Conservation (phyloP, 2,329 filamentous ascomycete genomes). For the Sarocladium strictum region DNA sequence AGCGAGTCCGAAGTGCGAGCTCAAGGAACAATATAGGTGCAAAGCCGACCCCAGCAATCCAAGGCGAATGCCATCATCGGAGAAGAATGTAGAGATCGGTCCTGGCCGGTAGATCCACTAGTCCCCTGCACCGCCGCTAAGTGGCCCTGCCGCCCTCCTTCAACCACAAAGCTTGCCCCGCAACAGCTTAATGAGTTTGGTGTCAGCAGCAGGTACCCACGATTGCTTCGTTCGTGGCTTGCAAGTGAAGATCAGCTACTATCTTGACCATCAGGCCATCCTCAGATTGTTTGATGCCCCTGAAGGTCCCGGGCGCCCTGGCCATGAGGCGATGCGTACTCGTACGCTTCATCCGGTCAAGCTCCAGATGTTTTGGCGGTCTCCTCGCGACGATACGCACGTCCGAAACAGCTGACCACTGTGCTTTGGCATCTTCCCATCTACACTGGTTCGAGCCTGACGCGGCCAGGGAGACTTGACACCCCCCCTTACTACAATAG, state of each 20-base stretch:
- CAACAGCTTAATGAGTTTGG: background rate
- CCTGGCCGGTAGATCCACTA: background rate
- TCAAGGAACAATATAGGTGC: background rate
- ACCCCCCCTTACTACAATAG: conserved; percentile 1
- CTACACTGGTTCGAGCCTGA: background rate
- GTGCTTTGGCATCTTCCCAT: background rate
- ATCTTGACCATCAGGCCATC: conserved; percentile 6
- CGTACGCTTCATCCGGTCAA: background rate
- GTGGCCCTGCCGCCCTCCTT: conserved; percentile 2
- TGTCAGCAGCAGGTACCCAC: background rate
- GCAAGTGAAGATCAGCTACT: background rate
- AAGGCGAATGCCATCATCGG: conserved; percentile 1
- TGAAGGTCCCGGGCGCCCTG: background rate
- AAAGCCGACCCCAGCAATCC: background rate
- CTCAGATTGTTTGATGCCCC: background rate
- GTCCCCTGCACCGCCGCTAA: conserved; percentile 1
- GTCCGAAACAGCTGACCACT: background rate
- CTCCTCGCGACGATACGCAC: background rate
- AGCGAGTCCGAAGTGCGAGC: background rate
- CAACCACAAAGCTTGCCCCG: background rate
- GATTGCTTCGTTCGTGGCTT: conserved; percentile 9
- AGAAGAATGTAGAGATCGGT: conserved; percentile 2
- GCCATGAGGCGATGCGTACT: background rate
- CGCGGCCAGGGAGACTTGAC: background rate
- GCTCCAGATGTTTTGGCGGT: background rate